A percentile compares a stretch with the other conserved stretches of the same genome.
Evolutionary conservation across 2,329 filamentous ascomycete species (phyloP).

Genomic region (Trichoderma arundinaceum): DNA sequence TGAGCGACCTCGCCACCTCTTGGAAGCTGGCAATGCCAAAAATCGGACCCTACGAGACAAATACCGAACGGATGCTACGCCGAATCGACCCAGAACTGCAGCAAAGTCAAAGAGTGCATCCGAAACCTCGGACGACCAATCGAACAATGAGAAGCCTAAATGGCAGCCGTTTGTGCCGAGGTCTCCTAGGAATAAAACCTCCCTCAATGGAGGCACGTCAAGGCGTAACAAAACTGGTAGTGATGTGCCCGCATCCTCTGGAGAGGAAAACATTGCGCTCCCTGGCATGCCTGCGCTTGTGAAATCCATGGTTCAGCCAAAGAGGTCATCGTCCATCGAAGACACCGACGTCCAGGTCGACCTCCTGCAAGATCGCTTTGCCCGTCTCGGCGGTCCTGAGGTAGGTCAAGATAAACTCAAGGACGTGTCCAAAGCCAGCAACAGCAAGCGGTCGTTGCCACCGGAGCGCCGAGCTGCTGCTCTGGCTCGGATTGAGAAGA

Average conservation of each 20-base stretch:
- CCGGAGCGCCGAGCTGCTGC: conserved; percentile 60
- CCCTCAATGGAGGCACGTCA: conserved; percentile 45
- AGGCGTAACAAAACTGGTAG: conserved; percentile 42
- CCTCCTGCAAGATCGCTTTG: conserved; percentile 53
- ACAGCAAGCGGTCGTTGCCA: conserved; percentile 51
- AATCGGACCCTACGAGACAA: conserved; percentile 45
- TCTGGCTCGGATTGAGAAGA: conserved; percentile 59
- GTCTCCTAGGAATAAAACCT: conserved; percentile 48
- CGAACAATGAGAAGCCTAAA: conserved; percentile 44
- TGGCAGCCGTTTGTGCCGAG: conserved; percentile 53
- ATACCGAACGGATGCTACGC: conserved; percentile 42
- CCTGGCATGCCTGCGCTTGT: conserved; percentile 41
- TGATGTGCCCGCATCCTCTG: conserved; percentile 36
- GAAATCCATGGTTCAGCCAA: conserved; percentile 36
- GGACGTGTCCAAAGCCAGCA: conserved; percentile 38
- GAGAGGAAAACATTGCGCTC: conserved; percentile 37
- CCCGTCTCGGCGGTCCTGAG: conserved; percentile 51
- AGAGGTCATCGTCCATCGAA: conserved; percentile 32
- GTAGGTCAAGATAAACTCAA: conserved; percentile 31
- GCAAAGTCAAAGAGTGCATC: conserved; percentile 31
- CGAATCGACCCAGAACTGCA: conserved; percentile 33
- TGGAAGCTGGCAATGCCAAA: conserved; percentile 34
- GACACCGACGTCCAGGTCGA: conserved; percentile 50
- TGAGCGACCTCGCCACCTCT: conserved; percentile 28
- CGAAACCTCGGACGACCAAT: conserved; percentile 36